Base-by-base conservation (phyloP, 139 green algal species). In the Chlamydomonas schloesseri region DNA sequence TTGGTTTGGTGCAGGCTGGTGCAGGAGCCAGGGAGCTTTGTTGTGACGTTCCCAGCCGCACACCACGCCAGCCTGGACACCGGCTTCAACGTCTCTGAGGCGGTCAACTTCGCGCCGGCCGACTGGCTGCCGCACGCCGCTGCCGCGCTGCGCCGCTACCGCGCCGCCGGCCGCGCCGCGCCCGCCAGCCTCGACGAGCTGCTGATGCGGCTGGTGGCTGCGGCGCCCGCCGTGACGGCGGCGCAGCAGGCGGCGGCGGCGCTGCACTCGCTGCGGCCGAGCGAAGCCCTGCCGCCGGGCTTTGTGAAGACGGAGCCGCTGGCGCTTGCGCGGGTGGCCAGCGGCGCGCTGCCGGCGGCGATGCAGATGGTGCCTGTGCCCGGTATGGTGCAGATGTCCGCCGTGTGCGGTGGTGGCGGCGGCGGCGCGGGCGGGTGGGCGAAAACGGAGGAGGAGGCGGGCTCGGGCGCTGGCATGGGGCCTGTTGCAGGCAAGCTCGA, bases 1-100 rank as follows among this genome's bases (percentile, higher is more conserved):
- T 5, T 64, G 47, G 11, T 78, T 78, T n/a, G 46, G 18, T 23
- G 26, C 91, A 94, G 94, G 64, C 77, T 97, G 64, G 93, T 96
- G 68, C 95, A 98, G 26, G 74, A 96, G 47, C 71, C 93, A 8
- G 96, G 96, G 47, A 94, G 93, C 82, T 99, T 98, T 84, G 92
- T 99, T 11, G 75, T 99, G 62, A 98, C 96, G 50, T 98, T 98
- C 90, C 97, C 97, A 5, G 89, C 95, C 71, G 90, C 94, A 21
- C 98, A 97, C 92, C 96, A 99, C 86, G 89, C 89, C 9, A 95
- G 95, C 70, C 98, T 99, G 90, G 96, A 97, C 91, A 92, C 87
- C 55, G 97, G 96, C 31, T 96, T 97, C 89, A 98, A 98, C 88
- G 91, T 83, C 60, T 91, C 93, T 0, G 95, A 99, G 90, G 95